These are phyloP conservation scores for Epicoccum nigrum DNA, from an alignment of 2,329 filamentous ascomycete genomes.

Conservation along the genomic window DNA sequence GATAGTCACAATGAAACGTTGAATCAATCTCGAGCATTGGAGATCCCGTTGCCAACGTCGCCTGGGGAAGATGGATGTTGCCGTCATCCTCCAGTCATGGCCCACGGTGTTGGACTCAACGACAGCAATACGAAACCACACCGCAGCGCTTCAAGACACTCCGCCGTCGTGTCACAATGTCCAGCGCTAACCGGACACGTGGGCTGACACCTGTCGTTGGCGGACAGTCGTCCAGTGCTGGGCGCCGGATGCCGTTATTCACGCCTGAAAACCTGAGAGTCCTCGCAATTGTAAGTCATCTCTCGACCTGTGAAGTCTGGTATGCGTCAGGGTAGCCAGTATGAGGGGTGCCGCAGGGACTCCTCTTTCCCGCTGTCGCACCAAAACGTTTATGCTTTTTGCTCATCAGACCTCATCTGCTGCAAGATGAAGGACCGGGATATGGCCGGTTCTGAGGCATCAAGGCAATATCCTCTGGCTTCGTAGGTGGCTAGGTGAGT, in stretches of 20 bases:
- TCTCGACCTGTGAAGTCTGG: constrained; percentile 21
- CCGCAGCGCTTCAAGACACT: constrained; percentile 24
- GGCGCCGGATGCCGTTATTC: background rate
- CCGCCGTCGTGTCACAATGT: constrained; percentile 21
- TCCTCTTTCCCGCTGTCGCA: constrained; percentile 24
- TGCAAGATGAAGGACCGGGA: constrained; percentile 28
- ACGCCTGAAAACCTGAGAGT: background rate
- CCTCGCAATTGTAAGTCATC: constrained; percentile 18
- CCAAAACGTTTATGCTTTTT: constrained; percentile 12
- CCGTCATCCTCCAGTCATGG: constrained; percentile 17
- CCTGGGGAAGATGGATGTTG: constrained; percentile 16
- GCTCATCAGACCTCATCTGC: constrained; percentile 30
- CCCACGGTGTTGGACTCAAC: constrained; percentile 13
- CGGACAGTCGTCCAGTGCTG: background rate
- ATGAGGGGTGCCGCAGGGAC: constrained; percentile 23
- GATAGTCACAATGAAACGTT: constrained; percentile 25
- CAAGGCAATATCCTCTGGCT: constrained; percentile 5
- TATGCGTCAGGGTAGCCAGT: constrained; percentile 17
- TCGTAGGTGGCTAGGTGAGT: constrained; percentile 7
- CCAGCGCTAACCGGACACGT: constrained; percentile 22
- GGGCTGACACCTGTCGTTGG: constrained; percentile 8
- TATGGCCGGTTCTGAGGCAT: constrained; percentile 23
- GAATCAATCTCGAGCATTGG: constrained; percentile 13
- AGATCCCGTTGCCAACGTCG: constrained; percentile 23
- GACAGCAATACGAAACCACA: constrained; percentile 14